A percentile compares a stretch with the other conserved stretches of the same genome.
Evolutionary conservation across 75 land plant species (phyloP).

Genomic region (Cupressus sempervirens): DNA sequence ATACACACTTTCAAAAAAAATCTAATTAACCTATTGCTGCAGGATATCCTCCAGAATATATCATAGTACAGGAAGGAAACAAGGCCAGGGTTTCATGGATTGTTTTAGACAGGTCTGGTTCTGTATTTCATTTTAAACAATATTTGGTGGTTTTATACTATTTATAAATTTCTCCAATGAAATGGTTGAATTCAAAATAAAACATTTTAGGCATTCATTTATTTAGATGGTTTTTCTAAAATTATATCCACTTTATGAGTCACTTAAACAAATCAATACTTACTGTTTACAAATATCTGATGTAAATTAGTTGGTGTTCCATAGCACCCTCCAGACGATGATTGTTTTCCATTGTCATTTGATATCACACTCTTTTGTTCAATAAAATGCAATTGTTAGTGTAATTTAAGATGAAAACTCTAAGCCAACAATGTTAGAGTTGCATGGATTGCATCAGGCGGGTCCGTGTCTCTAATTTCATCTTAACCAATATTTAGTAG

Average conservation of each 20-base stretch:
- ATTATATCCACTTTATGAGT: too few relatives aligned
- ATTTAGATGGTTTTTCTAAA: too few relatives aligned
- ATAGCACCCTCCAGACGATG: too few relatives aligned
- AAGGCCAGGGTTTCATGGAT: conserved; percentile 12
- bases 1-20: too few relatives aligned
- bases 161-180: not conserved
- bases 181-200: rapidly evolving
- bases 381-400: too few relatives aligned
- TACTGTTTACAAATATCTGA: too few relatives aligned
- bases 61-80: conserved; percentile 11
- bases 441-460: conserved; percentile 20
- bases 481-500: not conserved
- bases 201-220: too few relatives aligned
- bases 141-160: not conserved
- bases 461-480: not conserved
- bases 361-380: too few relatives aligned
- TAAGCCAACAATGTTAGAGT: conserved; percentile 8
- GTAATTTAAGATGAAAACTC: too few relatives aligned
- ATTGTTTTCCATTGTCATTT: too few relatives aligned
- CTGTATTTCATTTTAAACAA: not conserved
- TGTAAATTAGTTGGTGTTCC: too few relatives aligned
- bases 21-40: conserved; percentile 10
- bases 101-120: conserved; percentile 24
- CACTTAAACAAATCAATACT: too few relatives aligned
- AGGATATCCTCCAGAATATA: conserved; percentile 2